Base-by-base conservation (phyloP, 140 eudicot genomes). In the Bidens hawaiensis region DNA sequence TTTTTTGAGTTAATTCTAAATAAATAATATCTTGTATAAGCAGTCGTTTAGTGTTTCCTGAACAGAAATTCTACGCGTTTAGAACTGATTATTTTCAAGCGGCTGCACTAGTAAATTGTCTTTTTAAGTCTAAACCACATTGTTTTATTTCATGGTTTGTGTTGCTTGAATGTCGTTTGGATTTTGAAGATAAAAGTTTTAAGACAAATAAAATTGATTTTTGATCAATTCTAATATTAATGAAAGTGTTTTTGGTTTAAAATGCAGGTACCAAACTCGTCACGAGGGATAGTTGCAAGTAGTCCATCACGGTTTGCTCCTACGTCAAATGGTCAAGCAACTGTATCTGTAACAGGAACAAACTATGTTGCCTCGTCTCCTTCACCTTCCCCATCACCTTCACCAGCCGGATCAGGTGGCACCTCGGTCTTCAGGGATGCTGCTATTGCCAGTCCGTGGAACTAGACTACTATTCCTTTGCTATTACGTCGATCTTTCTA, bases 401-500 rank as follows among this genome's bases (percentile, higher is more conserved):
- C 99, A 68, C 99, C 99, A 2, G 99, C 95, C 21, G 95, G 87
- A 62, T 84, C 89, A 2, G 95, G 93, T 49, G 95, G 96, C 51
- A 91, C 96, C 63, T 87, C 96, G 0, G 85, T 66, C 8, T 84
- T 91, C 71, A 71, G 88, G 72, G 98, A 87, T 53, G 62, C 60
- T 53, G 62, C 60, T 6, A 31, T 73, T 31, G 78, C 81, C 4
- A 91, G 96, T 66, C 95, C 99, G 14, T 93, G 96, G 95, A 93
- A 76, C 70, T 88, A 83, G 69, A 57, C 2, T 46, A 17, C 11
- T 6, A 18, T 50, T 15, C 6, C 28, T 22, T n/a, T 49, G 56
- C 30, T 22, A 53, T 53, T 26, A 26, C 27, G 38, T 12, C 28
- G 12, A 21, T 38, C 3, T 38, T 38, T 38, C 45, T 38, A 11